These are phyloP conservation scores for Alternaria hordeiaustralica DNA, from an alignment of 2,329 filamentous ascomycete species.

Conservation along the genomic window DNA sequence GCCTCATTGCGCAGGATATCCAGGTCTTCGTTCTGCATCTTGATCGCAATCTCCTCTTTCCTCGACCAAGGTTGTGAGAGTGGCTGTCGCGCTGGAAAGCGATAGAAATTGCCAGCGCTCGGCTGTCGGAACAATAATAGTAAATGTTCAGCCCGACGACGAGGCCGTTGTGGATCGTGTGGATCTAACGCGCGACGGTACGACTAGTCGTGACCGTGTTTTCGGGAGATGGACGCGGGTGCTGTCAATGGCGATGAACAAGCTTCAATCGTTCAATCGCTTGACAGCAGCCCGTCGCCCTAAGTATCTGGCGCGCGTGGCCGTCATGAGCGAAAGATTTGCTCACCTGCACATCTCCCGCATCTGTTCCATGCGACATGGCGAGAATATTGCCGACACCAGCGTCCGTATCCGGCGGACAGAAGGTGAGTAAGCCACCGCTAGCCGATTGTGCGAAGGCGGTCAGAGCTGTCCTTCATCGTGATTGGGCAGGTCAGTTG, in stretches of 20 bases:
- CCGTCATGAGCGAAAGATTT: not conserved
- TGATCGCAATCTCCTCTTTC: conserved; percentile 1
- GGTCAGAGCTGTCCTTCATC: not conserved
- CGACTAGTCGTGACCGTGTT: conserved; percentile 5
- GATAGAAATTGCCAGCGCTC: not conserved
- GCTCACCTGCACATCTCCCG: not conserved
- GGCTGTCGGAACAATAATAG: not conserved
- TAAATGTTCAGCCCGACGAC: conserved; percentile 12
- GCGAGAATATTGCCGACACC: not conserved
- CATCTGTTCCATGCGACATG: not conserved
- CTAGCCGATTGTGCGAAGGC: conserved; percentile 2
- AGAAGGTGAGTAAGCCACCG: conserved; percentile 10
- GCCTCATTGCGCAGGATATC: conserved; percentile 38
- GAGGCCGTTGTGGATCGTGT: conserved; percentile 10
- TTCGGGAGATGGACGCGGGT: conserved; percentile 2
- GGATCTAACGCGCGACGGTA: conserved; percentile 7
- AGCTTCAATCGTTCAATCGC: not conserved
- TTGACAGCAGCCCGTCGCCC: not conserved
- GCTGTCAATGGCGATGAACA: not conserved
- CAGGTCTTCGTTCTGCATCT: conserved; percentile 43
- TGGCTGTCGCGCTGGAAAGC: not conserved
- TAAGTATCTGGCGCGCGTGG: not conserved
- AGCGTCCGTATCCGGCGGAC: not conserved
- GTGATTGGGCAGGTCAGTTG: not conserved
- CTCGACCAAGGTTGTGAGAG: not conserved